Base-by-base conservation (phyloP, 371 early-diverging fungal species). In the Funneliformis caledonium region DNA sequence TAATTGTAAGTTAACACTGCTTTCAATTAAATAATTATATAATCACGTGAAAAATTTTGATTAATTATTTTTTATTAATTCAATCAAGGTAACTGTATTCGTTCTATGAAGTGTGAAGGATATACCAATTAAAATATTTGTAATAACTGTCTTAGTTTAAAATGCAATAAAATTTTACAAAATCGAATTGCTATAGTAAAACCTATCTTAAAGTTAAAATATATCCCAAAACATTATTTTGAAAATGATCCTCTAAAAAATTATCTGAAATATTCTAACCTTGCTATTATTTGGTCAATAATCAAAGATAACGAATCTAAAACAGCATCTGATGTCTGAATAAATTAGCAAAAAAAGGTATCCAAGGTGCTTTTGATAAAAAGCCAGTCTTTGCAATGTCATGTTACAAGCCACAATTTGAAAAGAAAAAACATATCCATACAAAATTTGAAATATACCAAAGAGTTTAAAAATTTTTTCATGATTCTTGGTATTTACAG, bases 141-240 rank as follows among this genome's bases (percentile, higher is more conserved):
- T 14, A 50, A 50, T 6, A 4, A 50, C 0, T 50, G 11, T 50
- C 84, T 2, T 79, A 82, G 45, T 45, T 33, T 68, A 45, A 68
- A 43, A 68, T 12, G 7, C 19, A 68, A 68, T 42, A 68, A 68
- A 43, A 11, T 43, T 45, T 33, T 42, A 42, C 5, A 68, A 68
- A 68, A 68, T 64, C 2, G 5, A 64, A 64, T 64, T 64, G 65
- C 31, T 64, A 64, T 31, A 64, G 33, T 64, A 33, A 64, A 33
- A 64, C 65, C 33, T n/a, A 64, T 4, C 11, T 64, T 11, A 43
- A 68, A 68, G 4, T 8, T 68, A 19, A 68, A 68, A 43, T 0
- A 42, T 45, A 45, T 43, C 8, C 19, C 19, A 42, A 68, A 68
- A 33, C 2, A 42, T 43, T 68, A 68, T 68, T 68, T 22, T 45